Conservation (phyloP, 345 rosid genomes). For the Ceriops tagal region DNA sequence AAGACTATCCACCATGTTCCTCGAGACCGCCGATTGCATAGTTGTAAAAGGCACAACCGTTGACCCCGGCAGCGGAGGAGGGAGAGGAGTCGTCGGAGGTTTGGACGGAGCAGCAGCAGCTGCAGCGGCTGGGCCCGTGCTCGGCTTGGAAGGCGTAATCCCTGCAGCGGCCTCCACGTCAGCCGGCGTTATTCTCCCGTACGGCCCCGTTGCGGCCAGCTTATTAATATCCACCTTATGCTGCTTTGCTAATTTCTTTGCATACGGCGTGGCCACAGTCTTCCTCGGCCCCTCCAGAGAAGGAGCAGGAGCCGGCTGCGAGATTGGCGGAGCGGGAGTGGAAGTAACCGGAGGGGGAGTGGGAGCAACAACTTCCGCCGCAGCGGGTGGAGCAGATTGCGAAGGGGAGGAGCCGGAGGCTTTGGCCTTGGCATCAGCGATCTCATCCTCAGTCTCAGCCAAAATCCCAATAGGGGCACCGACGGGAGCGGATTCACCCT, state of each 20-base stretch:
- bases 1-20: slow-evolving; percentile 85
- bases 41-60: slow-evolving; percentile 78
- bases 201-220: slow-evolving; percentile 70
- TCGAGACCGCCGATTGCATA: slow-evolving; percentile 84
- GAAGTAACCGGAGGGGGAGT: slow-evolving; percentile 36
- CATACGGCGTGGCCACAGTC: slow-evolving; percentile 67
- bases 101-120: slow-evolving; percentile 29
- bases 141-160: slow-evolving; percentile 50
- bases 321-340: slow-evolving; percentile 45
- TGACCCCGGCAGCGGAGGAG: slow-evolving; percentile 60
- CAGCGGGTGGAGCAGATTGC: slow-evolving; percentile 21
- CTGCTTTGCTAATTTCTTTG: slow-evolving; percentile 73
- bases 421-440: slow-evolving; percentile 78
- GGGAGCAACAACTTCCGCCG: slow-evolving; percentile 14
- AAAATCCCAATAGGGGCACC: slow-evolving; percentile 85
- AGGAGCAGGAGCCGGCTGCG: slow-evolving; percentile 43
- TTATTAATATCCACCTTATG: slow-evolving; percentile 61
- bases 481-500: slow-evolving; percentile 86
- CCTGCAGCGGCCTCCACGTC: slow-evolving; percentile 84
- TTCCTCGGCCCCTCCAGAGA: slow-evolving; percentile 52
- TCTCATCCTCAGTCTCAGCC: slow-evolving; percentile 85
- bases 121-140: slow-evolving; percentile 17
- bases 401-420: slow-evolving; percentile 22
- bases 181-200: slow-evolving; percentile 68
- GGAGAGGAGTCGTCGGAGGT: slow-evolving; percentile 26